phyloP scores from a whole-genome alignment of 2,329 filamentous ascomycete species.

The Seiridium unicorne region DNA sequence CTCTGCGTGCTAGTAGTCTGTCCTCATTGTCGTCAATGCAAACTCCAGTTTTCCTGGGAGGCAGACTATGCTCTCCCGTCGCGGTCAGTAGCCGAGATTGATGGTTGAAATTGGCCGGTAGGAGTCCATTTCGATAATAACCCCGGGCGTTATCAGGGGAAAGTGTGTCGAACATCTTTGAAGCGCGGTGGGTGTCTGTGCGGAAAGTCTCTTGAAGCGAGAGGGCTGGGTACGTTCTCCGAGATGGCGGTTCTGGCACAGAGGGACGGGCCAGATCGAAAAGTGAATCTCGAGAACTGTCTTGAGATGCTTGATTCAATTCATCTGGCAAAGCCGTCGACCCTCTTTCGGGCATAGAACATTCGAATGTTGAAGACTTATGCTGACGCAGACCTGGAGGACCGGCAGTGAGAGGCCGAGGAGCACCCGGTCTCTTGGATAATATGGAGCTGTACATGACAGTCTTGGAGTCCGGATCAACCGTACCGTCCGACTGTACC shows the following conservation, averaged over 20 bases:
- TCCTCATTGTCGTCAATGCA: slow-evolving; percentile 14
- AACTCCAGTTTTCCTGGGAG: slow-evolving; percentile 12
- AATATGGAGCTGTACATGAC: slow-evolving; percentile 14
- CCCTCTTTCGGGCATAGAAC: slow-evolving; percentile 11
- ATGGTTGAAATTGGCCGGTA: slow-evolving; percentile 28
- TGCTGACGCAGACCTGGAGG: slow-evolving; percentile 53
- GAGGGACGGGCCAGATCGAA: background rate
- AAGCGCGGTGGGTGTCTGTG: slow-evolving; percentile 3
- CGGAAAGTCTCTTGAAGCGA: slow-evolving; percentile 2
- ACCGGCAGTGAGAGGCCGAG: slow-evolving; percentile 52
- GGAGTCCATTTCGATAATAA: slow-evolving; percentile 27
- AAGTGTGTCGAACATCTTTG: slow-evolving; percentile 28
- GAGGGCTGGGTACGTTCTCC: background rate
- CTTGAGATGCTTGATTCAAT: background rate
- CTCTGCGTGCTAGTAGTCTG: slow-evolving; percentile 22
- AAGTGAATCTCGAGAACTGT: background rate
- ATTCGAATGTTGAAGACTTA: slow-evolving; percentile 41
- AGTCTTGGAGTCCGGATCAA: slow-evolving; percentile 10
- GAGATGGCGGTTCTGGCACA: background rate
- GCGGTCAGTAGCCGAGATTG: slow-evolving; percentile 10
- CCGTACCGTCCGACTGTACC: slow-evolving; percentile 16
- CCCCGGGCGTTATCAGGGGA: slow-evolving; percentile 19
- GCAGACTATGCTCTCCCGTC: slow-evolving; percentile 19
- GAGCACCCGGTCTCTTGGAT: slow-evolving; percentile 37
- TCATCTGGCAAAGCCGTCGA: slow-evolving; percentile 4